Evolutionary conservation across 2,329 filamentous ascomycete species (phyloP).

Genomic region (Fusarium sp.): DNA sequence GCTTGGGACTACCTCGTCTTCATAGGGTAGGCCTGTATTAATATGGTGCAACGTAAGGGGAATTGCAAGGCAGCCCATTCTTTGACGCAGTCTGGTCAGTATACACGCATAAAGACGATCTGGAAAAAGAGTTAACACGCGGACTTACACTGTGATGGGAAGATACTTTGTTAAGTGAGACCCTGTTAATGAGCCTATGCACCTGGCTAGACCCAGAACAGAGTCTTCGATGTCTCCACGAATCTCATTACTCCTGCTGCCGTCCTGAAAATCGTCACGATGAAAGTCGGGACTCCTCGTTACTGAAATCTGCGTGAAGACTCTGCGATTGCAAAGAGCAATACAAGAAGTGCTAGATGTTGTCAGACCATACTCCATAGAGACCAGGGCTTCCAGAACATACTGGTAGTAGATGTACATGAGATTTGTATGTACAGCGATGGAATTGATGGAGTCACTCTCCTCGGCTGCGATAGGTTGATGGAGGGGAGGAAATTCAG

Average conservation of each 20-base stretch:
- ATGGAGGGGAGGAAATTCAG: neutral
- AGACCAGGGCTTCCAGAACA: rapidly evolving
- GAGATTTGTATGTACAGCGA: neutral
- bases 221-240: neutral
- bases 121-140: rapidly evolving
- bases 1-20: rapidly evolving
- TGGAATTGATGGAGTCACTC: rapidly evolving
- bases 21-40: rapidly evolving
- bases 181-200: neutral
- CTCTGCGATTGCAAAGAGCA: neutral
- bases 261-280: rapidly evolving
- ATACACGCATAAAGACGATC: rapidly evolving
- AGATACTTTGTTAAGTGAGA: neutral
- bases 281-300: neutral
- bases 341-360: neutral
- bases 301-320: neutral
- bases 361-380: rapidly evolving
- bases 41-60: neutral
- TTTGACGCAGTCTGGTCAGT: neutral
- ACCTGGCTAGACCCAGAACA: neutral
- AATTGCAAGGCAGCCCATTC: neutral
- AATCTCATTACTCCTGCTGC: neutral
- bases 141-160: neutral
- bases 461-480: rapidly evolving
- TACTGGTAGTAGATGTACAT: neutral